Base-by-base conservation (phyloP, 768 basidiomycete genomes). In the Tylopilus felleus region DNA sequence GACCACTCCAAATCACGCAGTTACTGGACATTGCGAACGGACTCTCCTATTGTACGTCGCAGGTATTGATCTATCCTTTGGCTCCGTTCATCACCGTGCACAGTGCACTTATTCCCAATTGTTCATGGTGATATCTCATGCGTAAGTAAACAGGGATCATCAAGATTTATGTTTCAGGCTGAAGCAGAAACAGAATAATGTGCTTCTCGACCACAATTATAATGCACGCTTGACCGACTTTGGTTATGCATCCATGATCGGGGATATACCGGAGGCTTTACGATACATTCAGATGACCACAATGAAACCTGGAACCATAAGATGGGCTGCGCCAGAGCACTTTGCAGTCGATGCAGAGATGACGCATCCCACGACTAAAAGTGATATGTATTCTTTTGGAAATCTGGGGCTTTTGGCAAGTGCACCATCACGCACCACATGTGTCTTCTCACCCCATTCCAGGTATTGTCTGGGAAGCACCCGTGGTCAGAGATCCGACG, bases 291-390 rank as follows among this genome's bases (percentile, higher is more conserved):
- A 47, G n/a, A 27, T 35, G 51, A 55, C 38, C 63, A 77, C 47
- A 68, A 68, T 7, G 73, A 75, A 13, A 10, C 45, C 51, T 17
- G 58, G 58, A 0, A 73, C 76, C 19, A 66, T 77, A 16, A 69
- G 78, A 1, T 79, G 77, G 76, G 72, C 77, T 14, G 77, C 77
- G 38, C 65, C 75, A 0, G 60, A 71, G 13, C 63, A 38, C 21
- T 19, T 78, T 4, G 2, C n/a, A 21, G 7, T 14, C 48, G 62
- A n/a, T 58, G 67, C 5, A n/a, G 42, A 28, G 23, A 21, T 7
- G 19, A 13, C 21, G 13, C 47, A 22, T 16, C 9, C 33, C 3
- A 45, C 14, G 1, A 55, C 49, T 9, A 53, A 41, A 33, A 50
- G 53, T 35, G 33, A 35, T 16, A 35, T 35, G 1, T 35, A 35